Base-by-base conservation (phyloP, 225 moss, liverwort and hornwort species). In the Physcomitrellopsis africana region DNA sequence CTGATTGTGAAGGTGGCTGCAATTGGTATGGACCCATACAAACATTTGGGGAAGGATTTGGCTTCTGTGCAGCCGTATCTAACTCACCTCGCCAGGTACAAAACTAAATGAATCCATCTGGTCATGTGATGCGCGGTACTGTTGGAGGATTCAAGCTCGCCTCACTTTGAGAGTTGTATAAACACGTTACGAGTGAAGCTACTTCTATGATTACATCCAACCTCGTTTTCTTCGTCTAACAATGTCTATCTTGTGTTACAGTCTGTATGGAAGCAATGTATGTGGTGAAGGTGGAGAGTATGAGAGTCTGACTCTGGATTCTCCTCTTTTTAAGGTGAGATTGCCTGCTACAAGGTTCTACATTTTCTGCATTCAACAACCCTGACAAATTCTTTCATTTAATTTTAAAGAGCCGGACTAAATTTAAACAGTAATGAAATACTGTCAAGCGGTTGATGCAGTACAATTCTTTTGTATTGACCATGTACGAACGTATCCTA, bases 201-300 rank as follows among this genome's bases (percentile, higher is more conserved):
- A 57, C 16, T 20, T 19, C 5, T 58, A n/a, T 54, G 6, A 26
- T 61, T 47, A 0, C 55, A 4, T 26, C 15, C 45, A 4, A 20
- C 49, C 46, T 43, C 41, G 65, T 63, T 55, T 37, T 46, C 46
- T 19, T 47, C 32, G n/a, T 51, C 70, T 32, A 19, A 17, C 7
- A 3, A 62, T 63, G 68, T 7, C 45, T 29, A 15, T 19, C 68
- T 54, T 71, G 22, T 10, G 44, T 58, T 81, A 75, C 89, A 99
- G 95, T 55, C 73, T 88, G 51, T 95, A 93, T 74, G 93, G 95
- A 49, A 93, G 93, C 83, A 99, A 99, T 51, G 87, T 93, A 11
- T 99, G 99, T 47, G 99, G 99, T 15, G 99, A 99, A 80, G 99
- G 99, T 73, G 99, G 99, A 80, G 95, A 99, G 81, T 99, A 99